Evolutionary conservation across 768 basidiomycete species (phyloP).

Genomic region (Tulasnella sp.): DNA sequence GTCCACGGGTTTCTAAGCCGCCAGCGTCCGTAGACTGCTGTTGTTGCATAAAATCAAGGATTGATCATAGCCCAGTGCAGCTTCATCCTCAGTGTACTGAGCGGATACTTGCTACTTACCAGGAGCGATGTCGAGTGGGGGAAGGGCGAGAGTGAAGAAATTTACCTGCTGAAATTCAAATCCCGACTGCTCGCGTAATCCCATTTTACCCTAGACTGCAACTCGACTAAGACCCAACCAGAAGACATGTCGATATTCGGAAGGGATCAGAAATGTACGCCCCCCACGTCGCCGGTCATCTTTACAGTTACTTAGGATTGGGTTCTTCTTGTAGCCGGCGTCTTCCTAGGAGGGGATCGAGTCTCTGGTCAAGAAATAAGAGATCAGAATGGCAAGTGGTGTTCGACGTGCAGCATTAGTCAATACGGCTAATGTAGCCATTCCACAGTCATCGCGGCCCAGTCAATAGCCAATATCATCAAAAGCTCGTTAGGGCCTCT

Average conservation of each 20-base stretch:
- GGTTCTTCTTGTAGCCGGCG: conserved; percentile 56
- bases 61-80: conserved; percentile 61
- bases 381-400: conserved; percentile 80
- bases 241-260: conserved; percentile 63
- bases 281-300: conserved; percentile 18
- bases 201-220: conserved; percentile 14
- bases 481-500: conserved; percentile 94
- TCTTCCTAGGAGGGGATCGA: conserved; percentile 90
- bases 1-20: conserved; percentile 67
- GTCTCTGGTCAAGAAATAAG: conserved; percentile 93
- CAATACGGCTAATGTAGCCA: conserved; percentile 19
- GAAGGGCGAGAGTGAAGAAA: conserved; percentile 6
- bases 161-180: conserved; percentile 18
- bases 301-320: background rate
- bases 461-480: conserved; percentile 94
- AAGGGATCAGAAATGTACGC: conserved; percentile 62
- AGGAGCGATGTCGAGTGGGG: background rate
- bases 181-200: conserved; percentile 5
- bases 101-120: background rate
- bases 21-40: conserved; percentile 46
- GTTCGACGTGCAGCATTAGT: conserved; percentile 30
- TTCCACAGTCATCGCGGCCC: conserved; percentile 79
- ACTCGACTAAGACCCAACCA: background rate
- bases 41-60: conserved; percentile 51
- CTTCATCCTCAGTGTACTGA: conserved; percentile 44